Evolutionary conservation across 495 filamentous ascomycete genomes (phyloP).

Genomic region (Daldinia bambusicola): DNA sequence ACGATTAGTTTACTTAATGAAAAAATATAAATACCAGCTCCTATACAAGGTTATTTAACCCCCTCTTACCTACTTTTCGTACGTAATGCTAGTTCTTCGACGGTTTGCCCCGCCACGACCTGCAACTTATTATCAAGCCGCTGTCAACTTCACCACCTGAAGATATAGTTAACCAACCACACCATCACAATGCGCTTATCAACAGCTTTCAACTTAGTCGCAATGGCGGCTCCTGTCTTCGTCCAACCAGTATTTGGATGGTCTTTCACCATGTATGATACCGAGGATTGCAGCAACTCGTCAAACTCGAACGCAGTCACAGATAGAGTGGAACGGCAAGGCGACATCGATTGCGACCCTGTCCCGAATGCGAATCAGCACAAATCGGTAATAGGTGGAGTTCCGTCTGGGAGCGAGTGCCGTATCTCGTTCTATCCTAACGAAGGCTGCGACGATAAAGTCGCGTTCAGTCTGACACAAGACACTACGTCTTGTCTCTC

Average conservation of each 20-base stretch:
- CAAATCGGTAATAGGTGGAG: conserved; percentile 23
- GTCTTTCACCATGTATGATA: conserved; percentile 32
- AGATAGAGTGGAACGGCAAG: conserved; percentile 17
- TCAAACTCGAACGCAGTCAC: neutral
- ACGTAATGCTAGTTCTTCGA: too few relatives aligned
- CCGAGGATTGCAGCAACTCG: conserved; percentile 22
- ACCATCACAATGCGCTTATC: conserved; percentile 23
- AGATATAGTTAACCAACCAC: neutral
- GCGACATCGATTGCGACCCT: conserved; percentile 17
- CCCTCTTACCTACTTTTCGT: neutral
- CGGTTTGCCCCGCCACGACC: too few relatives aligned
- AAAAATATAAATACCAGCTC: neutral
- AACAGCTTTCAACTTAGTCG: neutral
- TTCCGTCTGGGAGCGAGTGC: conserved; percentile 26
- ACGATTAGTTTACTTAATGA: neutral
- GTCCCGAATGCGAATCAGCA: conserved; percentile 22
- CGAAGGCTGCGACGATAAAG: conserved; percentile 11
- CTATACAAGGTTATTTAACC: neutral
- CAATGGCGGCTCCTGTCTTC: conserved; percentile 2
- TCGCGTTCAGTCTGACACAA: conserved; percentile 27
- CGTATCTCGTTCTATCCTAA: conserved; percentile 22
- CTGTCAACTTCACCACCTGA: neutral
- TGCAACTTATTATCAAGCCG: neutral
- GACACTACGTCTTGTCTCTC: conserved; percentile 26
- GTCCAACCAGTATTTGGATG: conserved; percentile 20